phyloP scores from a whole-genome alignment of 345 rosid species.

The Carallia pectinifolia region DNA sequence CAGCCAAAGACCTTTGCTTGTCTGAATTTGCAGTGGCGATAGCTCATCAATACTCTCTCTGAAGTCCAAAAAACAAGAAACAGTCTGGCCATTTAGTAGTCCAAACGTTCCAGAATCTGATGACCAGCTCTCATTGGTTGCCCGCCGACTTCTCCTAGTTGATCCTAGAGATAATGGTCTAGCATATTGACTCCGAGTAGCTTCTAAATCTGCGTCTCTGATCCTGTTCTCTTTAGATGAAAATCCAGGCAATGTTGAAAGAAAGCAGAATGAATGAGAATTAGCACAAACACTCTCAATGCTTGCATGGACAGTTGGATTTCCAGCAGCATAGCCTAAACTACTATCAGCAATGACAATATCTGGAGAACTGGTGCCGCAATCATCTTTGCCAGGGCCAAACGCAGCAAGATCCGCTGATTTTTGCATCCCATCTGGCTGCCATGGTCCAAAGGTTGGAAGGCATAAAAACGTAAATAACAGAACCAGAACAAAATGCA shows the following conservation, averaged over 20 bases:
- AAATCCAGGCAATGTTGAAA: conserved; percentile 54
- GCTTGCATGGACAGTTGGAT: conserved; percentile 21
- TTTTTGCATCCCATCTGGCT: conserved; percentile 43
- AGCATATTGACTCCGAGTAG: conserved; percentile 33
- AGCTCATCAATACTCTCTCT: conserved; percentile 29
- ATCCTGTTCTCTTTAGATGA: conserved; percentile 21
- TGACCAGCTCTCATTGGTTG: conserved; percentile 38
- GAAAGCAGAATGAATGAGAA: conserved; percentile 60
- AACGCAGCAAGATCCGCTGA: conserved; percentile 39
- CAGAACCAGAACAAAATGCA: conserved; percentile 46
- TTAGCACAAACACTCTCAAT: conserved; percentile 39
- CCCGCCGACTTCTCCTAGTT: conserved; percentile 27
- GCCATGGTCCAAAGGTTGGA: conserved; percentile 36
- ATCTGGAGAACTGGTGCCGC: conserved; percentile 24
- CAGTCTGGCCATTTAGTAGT: conserved; percentile 44
- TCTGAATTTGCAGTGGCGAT: conserved; percentile 29
- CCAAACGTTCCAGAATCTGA: conserved; percentile 41
- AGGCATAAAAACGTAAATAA: conserved; percentile 51
- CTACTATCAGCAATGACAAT: conserved; percentile 26
- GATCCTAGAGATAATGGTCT: conserved; percentile 30
- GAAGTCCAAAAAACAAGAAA: conserved; percentile 54
- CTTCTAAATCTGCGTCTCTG: conserved; percentile 33
- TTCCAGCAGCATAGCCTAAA: conserved; percentile 22
- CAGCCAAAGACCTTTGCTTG: conserved; percentile 24
- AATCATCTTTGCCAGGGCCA: conserved; percentile 37